phyloP scores from a whole-genome alignment of 2,329 filamentous ascomycete species.

The Acephala macrosclerotiorum region DNA sequence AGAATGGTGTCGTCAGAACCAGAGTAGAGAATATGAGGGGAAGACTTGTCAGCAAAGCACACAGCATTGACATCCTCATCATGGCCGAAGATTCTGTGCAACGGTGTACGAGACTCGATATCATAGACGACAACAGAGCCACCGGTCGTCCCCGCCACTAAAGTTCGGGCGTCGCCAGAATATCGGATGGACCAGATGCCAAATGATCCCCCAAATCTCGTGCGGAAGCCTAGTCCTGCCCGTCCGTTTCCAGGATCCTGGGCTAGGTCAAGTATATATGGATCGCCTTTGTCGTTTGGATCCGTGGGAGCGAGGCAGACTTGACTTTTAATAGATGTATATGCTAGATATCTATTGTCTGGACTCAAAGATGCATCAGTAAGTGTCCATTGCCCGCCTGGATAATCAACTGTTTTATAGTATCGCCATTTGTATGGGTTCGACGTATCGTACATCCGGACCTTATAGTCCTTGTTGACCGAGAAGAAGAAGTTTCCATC shows the following conservation, averaged over 20 bases:
- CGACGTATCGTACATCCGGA: conserved; percentile 97
- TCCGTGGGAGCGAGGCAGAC: conserved; percentile 91
- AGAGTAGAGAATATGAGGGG: conserved; percentile 93
- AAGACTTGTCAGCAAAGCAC: conserved; percentile 88
- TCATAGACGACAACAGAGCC: conserved; percentile 89
- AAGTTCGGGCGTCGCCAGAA: conserved; percentile 87
- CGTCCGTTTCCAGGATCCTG: conserved; percentile 49
- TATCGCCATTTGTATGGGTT: conserved; percentile 96
- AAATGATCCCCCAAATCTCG: conserved; percentile 49
- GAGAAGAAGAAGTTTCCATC: conserved; percentile 98
- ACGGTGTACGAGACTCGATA: conserved; percentile 78
- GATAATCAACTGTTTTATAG: conserved; percentile 89
- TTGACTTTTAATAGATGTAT: conserved; percentile 84
- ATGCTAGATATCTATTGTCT: conserved; percentile 91
- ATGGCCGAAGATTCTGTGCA: conserved; percentile 73
- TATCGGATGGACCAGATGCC: conserved; percentile 92
- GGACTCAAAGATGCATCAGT: conserved; percentile 92
- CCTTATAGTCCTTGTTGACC: conserved; percentile 89
- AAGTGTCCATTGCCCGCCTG: conserved; percentile 92
- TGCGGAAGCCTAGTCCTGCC: conserved; percentile 20
- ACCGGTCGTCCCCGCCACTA: conserved; percentile 87
- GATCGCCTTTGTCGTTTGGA: conserved; percentile 80
- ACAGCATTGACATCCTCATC: conserved; percentile 94
- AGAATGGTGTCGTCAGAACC: conserved; percentile 94
- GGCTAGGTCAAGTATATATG: conserved; percentile 78